Evolutionary conservation across 768 basidiomycete genomes (phyloP).

Genomic region (Boletus insuetus): DNA sequence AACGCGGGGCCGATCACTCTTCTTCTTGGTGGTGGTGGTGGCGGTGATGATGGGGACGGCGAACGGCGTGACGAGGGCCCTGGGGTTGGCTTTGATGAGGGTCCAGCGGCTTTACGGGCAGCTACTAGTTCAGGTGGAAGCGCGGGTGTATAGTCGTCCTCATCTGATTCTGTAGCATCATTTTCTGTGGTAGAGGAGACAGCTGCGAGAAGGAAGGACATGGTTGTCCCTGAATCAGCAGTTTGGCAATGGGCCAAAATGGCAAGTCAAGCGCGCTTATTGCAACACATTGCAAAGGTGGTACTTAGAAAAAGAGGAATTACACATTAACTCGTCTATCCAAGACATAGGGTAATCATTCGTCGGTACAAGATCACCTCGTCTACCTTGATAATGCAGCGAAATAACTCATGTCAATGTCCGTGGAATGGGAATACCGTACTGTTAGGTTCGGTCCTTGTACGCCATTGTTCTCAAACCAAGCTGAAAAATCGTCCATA

Average conservation of each 20-base stretch:
- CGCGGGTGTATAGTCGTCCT: slow-evolving; percentile 69
- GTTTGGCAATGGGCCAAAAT: too few species aligned
- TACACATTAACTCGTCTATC: not conserved
- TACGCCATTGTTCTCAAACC: slow-evolving; percentile 2
- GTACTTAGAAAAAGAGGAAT: too few species aligned
- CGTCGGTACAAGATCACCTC: not conserved
- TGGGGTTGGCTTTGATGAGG: slow-evolving; percentile 21
- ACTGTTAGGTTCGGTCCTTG: slow-evolving; percentile 14
- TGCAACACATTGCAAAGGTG: too few species aligned
- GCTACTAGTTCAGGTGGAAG: slow-evolving; percentile 70
- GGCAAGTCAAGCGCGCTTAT: too few species aligned
- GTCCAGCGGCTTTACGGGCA: slow-evolving; percentile 34
- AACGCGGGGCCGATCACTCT: slow-evolving; percentile 54
- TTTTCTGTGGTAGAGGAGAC: slow-evolving; percentile 15
- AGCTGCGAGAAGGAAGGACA: slow-evolving; percentile 37
- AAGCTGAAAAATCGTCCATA: slow-evolving; percentile 6
- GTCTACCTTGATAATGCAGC: slow-evolving; percentile 16
- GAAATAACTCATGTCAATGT: slow-evolving; percentile 23
- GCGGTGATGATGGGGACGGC: slow-evolving; percentile 16
- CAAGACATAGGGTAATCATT: too few species aligned
- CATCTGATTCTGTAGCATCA: slow-evolving; percentile 37
- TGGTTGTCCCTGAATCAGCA: not conserved
- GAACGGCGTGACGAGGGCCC: slow-evolving; percentile 23
- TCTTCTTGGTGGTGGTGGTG: slow-evolving; percentile 1
- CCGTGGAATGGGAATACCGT: slow-evolving; percentile 14